These are phyloP conservation scores for Tritrichomonas foetus DNA, from an alignment of 208 protist genomes.

Conservation along the genomic window DNA sequence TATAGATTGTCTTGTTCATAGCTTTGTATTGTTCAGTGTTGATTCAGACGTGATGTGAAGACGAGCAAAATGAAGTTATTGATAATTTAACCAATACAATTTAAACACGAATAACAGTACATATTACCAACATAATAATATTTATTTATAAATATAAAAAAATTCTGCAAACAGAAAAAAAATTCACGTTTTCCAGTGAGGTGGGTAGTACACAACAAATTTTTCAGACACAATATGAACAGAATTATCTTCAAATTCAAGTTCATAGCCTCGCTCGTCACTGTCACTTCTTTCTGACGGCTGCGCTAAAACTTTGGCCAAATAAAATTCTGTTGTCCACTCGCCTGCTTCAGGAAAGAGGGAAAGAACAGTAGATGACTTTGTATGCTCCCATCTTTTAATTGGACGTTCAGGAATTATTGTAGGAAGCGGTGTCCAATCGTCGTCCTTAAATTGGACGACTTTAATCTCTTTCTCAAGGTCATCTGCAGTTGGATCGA, in stretches of 20 bases:
- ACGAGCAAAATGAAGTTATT: too few relatives aligned
- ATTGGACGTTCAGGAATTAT: neutral
- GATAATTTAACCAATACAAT: too few relatives aligned
- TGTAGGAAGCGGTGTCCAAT: conserved; percentile 8
- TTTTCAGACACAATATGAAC: neutral
- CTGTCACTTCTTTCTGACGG: neutral
- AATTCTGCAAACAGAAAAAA: too few relatives aligned
- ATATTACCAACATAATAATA: too few relatives aligned
- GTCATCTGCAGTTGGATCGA: neutral
- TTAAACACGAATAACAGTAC: too few relatives aligned
- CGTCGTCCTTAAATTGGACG: neutral
- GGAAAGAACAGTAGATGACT: neutral
- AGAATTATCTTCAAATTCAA: neutral
- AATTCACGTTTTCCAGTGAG: neutral
- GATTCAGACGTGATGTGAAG: too few relatives aligned
- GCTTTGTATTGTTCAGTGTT: too few relatives aligned
- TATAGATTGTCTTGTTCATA: too few relatives aligned
- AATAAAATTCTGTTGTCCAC: neutral
- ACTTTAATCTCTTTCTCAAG: neutral
- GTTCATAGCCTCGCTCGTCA: neutral
- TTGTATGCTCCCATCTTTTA: conserved; percentile 12
- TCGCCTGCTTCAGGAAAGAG: neutral
- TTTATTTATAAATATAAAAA: too few relatives aligned
- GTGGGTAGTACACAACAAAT: neutral
- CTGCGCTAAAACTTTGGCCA: neutral